Evolutionary conservation across 257 asterid species (phyloP).

Genomic region (Solanum okadae): DNA sequence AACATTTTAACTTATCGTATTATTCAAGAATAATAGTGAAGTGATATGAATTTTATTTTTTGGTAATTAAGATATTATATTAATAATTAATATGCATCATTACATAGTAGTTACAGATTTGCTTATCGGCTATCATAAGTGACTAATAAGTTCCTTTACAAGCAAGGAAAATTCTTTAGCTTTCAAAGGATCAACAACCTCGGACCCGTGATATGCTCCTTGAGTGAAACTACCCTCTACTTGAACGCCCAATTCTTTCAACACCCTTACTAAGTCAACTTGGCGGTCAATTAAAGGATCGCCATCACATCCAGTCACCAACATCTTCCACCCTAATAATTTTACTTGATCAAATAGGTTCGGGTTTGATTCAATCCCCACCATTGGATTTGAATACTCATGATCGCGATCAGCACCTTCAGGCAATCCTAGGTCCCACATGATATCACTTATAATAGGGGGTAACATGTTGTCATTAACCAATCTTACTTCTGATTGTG

Average conservation of each 20-base stretch:
- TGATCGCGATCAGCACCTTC: background rate
- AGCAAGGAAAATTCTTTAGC: slow-evolving; percentile 6
- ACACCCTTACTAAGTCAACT: background rate
- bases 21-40: background rate
- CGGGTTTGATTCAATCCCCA: background rate
- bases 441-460: background rate
- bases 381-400: background rate
- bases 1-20: background rate
- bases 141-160: background rate
- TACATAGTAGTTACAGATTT: no score
- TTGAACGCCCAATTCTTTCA: slow-evolving; percentile 4
- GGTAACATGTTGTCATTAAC: background rate
- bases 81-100: no score
- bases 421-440: background rate
- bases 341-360: background rate
- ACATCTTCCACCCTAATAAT: background rate
- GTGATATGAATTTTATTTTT: no score
- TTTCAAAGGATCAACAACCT: background rate
- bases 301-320: background rate
- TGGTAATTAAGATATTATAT: no score
- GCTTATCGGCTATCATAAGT: background rate
- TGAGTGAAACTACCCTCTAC: slow-evolving; percentile 1
- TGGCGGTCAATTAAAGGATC: background rate
- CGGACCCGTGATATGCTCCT: slow-evolving; percentile 8
- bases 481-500: background rate